Conservation (phyloP, 768 basidiomycete species). For the Kwoniella sp. region DNA sequence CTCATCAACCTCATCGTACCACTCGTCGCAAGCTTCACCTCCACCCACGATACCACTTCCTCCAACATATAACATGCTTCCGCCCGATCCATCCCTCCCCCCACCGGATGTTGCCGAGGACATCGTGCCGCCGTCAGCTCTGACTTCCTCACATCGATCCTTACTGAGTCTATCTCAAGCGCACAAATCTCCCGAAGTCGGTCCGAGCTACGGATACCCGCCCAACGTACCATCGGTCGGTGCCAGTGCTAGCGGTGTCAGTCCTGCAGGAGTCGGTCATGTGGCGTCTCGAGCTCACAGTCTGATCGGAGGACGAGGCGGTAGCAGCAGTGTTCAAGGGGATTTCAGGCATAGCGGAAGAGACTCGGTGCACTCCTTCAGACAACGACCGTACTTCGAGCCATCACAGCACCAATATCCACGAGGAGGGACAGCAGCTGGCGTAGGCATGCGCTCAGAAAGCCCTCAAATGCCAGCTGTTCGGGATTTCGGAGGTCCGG, state of each 20-base stretch:
- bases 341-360: conserved; percentile 6
- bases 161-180: conserved; percentile 36
- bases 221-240: conserved; percentile 3
- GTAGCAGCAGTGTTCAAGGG: background rate
- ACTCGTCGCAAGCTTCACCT: conserved; percentile 46
- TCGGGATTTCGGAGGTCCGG: conserved; percentile 16
- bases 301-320: conserved; percentile 21
- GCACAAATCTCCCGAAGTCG: conserved; percentile 6
- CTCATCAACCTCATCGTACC: conserved; percentile 47
- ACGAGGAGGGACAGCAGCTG: background rate
- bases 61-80: conserved; percentile 22
- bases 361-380: conserved; percentile 37
- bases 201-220: background rate
- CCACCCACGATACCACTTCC: conserved; percentile 31
- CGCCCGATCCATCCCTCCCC: conserved; percentile 37
- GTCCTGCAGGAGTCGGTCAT: background rate
- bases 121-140: conserved; percentile 42
- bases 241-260: background rate
- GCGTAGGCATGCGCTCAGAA: background rate
- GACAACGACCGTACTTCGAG: conserved; percentile 14
- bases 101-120: conserved; percentile 43
- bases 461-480: conserved; percentile 22
- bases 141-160: conserved; percentile 41
- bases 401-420: background rate
- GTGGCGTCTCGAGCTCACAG: conserved; percentile 38